These are phyloP conservation scores for Trichoderma atrobrunneum DNA, from an alignment of 2,329 filamentous ascomycete genomes.

Conservation along the genomic window DNA sequence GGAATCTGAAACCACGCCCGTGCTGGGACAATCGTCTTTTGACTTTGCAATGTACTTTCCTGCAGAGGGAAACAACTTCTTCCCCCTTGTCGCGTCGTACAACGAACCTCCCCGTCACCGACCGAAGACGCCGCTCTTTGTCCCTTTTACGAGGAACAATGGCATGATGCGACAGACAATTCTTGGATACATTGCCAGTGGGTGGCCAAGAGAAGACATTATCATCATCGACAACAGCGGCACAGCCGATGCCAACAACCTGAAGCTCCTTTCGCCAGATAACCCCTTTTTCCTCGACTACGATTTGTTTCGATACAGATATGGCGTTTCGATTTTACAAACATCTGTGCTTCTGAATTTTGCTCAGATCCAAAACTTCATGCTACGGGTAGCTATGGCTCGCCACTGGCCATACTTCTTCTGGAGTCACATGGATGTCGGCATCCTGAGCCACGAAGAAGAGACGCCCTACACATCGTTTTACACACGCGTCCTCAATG, in stretches of 20 bases:
- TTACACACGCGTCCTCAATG: conserved; percentile 2
- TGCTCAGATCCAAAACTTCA: conserved; percentile 10
- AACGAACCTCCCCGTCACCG: conserved; percentile 15
- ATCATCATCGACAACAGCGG: conserved; percentile 15
- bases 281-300: conserved; percentile 19
- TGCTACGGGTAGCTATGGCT: conserved; percentile 1
- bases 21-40: not conserved
- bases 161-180: conserved; percentile 11
- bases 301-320: conserved; percentile 11
- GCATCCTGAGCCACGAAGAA: conserved; percentile 9
- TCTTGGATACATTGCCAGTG: conserved; percentile 8
- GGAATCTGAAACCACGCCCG: not conserved
- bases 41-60: conserved; percentile 12
- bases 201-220: conserved; percentile 17
- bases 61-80: conserved; percentile 11
- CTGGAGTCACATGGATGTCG: conserved; percentile 18
- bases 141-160: conserved; percentile 15
- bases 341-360: conserved; percentile 14
- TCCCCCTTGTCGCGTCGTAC: conserved; percentile 15
- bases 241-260: conserved; percentile 13
- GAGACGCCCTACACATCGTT: conserved; percentile 3
- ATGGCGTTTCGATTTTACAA: conserved; percentile 16
- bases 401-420: conserved; percentile 14
- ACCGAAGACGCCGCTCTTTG: conserved; percentile 13
- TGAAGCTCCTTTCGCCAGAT: not conserved